phyloP scores from a whole-genome alignment of 495 filamentous ascomycete genomes.

The Talaromyces nanjingensis region DNA sequence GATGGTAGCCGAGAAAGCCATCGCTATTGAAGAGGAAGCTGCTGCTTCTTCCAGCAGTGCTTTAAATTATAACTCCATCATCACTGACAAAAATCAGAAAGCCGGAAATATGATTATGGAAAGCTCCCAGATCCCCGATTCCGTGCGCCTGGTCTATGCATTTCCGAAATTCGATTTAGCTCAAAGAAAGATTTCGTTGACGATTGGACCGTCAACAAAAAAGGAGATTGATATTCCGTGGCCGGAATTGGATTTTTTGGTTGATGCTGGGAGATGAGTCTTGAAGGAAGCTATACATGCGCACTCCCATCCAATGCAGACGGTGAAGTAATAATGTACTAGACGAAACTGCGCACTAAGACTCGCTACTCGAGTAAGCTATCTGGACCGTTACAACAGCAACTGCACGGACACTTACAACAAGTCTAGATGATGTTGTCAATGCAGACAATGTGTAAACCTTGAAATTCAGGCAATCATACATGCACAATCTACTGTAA shows the following conservation, averaged over 20 bases:
- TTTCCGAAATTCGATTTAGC: constrained; percentile 12
- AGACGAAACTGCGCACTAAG: too few species aligned
- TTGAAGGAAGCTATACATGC: neutral
- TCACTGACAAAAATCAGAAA: neutral
- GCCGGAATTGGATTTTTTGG: constrained; percentile 9
- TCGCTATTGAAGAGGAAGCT: constrained; percentile 46
- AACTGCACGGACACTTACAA: too few species aligned
- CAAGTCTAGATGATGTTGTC: too few species aligned
- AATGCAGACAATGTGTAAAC: too few species aligned
- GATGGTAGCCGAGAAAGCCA: constrained; percentile 45
- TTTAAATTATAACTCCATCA: neutral
- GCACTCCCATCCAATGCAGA: too few species aligned
- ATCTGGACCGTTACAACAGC: too few species aligned
- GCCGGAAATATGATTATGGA: neutral
- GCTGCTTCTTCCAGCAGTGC: neutral
- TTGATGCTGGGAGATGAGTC: neutral
- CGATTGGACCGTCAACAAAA: constrained; percentile 1
- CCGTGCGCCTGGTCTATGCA: constrained; percentile 12
- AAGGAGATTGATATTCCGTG: constrained; percentile 9
- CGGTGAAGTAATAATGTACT: too few species aligned
- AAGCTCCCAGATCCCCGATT: constrained; percentile 9
- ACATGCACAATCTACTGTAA: too few species aligned
- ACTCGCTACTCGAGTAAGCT: too few species aligned
- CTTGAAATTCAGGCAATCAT: too few species aligned
- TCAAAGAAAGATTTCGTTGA: constrained; percentile 10